Conservation (phyloP, 2,329 filamentous ascomycete genomes). For the Arthrobotrys musiformis region DNA sequence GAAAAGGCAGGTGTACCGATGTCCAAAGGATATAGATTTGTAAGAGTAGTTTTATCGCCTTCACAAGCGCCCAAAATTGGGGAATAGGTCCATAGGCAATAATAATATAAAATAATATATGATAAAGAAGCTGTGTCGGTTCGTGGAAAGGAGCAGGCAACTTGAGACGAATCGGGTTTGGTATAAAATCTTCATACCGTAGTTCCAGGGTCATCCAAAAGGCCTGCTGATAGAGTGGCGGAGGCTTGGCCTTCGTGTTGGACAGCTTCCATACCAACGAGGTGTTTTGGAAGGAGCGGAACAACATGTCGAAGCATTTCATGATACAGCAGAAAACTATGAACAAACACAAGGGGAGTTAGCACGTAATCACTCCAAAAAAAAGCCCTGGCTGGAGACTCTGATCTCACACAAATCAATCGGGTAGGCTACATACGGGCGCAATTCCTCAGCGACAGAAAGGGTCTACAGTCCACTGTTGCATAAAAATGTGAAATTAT, state of each 20-base stretch:
- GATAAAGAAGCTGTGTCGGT: slow-evolving; percentile 46
- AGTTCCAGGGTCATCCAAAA: slow-evolving; percentile 49
- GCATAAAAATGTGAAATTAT: slow-evolving; percentile 48
- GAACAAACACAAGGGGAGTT: not conserved
- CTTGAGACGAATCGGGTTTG: slow-evolving; percentile 46
- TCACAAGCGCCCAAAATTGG: slow-evolving; percentile 22
- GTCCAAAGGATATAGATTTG: slow-evolving; percentile 51
- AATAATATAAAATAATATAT: slow-evolving; percentile 31
- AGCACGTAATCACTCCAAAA: not conserved
- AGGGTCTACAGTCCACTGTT: slow-evolving; percentile 49
- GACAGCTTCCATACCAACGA: slow-evolving; percentile 38
- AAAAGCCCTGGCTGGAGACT: no score
- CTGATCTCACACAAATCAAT: not conserved
- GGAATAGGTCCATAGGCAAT: slow-evolving; percentile 37
- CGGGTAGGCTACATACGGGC: slow-evolving; percentile 28
- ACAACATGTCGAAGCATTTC: slow-evolving; percentile 48
- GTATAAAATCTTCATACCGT: slow-evolving; percentile 47
- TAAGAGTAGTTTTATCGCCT: slow-evolving; percentile 38
- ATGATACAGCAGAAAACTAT: slow-evolving; percentile 42
- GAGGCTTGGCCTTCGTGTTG: slow-evolving; percentile 22
- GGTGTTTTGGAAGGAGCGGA: slow-evolving; percentile 35
- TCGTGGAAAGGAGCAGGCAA: slow-evolving; percentile 42
- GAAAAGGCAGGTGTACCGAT: slow-evolving; percentile 36
- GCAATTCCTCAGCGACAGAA: slow-evolving; percentile 40
- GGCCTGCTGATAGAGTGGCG: slow-evolving; percentile 42